Evolutionary conservation across 148 eudicot species (phyloP).

Genomic region (Rhododendron williamsianum): DNA sequence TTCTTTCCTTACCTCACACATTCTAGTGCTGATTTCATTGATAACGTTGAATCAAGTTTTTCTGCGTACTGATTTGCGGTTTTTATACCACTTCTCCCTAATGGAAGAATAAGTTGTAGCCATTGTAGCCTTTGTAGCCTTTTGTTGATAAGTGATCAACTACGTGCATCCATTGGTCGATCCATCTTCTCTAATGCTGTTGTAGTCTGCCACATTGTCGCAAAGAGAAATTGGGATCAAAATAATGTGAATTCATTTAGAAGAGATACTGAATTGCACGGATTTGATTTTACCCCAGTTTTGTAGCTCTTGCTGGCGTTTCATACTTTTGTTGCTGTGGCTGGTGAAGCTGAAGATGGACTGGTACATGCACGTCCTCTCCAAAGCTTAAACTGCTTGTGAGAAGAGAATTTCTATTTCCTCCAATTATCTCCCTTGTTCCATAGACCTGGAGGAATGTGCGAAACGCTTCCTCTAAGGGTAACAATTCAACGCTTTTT

Average conservation of each 20-base stretch:
- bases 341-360: constrained; percentile 37
- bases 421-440: constrained; percentile 25
- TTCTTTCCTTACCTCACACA: constrained; percentile 14
- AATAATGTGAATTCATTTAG: not conserved
- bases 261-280: not conserved
- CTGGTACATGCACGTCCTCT: constrained; percentile 25
- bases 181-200: constrained; percentile 33
- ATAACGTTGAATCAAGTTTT: constrained; percentile 12
- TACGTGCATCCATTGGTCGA: not conserved
- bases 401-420: constrained; percentile 6
- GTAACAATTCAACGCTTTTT: not conserved
- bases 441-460: constrained; percentile 34
- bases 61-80: constrained; percentile 15
- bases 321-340: constrained; percentile 25
- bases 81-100: constrained; percentile 22
- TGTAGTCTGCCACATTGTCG: constrained; percentile 42
- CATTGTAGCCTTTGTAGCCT: constrained; percentile 18
- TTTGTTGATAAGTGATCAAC: constrained; percentile 13
- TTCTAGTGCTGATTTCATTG: constrained; percentile 18
- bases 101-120: constrained; percentile 20
- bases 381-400: constrained; percentile 25
- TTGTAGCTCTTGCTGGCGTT: constrained; percentile 4
- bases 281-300: not conserved
- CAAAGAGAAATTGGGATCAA: constrained; percentile 15
- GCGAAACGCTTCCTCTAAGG: not conserved